Base-by-base conservation (phyloP, 106 monocot genomes). In the Chionographis japonica region DNA sequence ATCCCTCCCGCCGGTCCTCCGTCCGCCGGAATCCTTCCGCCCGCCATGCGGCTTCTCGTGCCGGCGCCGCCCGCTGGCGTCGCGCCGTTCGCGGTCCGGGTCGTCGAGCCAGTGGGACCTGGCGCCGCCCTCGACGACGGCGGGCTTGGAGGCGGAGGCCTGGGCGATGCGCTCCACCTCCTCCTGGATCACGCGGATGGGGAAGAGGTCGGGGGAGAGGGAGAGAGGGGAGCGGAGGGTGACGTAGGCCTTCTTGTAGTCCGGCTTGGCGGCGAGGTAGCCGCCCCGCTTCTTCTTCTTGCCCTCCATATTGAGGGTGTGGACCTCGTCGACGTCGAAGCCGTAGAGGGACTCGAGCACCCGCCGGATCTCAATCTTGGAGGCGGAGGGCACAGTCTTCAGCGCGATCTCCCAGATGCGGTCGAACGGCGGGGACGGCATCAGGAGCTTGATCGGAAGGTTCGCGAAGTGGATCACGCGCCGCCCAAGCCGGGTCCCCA, bases 181-280 rank as follows among this genome's bases (percentile, higher is more conserved):
- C 68, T 88, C 91, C 51, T 66, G 43, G 46, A 89, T 62, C 57
- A 70, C 63, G 37, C 61, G 70, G 51, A 95, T 68, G 36, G 95
- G 91, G 75, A 95, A 95, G 43, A 92, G 68, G 27, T 76, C 79
- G 4, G 79, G 72, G 18, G 81, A 75, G 43, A 98, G 56, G 19
- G 89, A 77, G 53, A 98, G 90, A n/a, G 98, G 98, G 2, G 74
- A 15, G 20, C 80, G 72, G 65, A 98, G 85, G 16, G 97, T 98
- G 74, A 98, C 82, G 72, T 92, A 98, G 50, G 97, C 92, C 86
- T 98, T 98, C 87, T 98, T 98, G 83, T 90, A 98, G 78, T 98
- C 97, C 53, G 97, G 97, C 70, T 85, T 83, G 64, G 92, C 85
- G 41, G 87, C 72, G 60, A 92, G 84, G 75, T 74, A 83, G 13